phyloP scores from a whole-genome alignment of 1,139 yeast species.

The Taphrina betulina region DNA sequence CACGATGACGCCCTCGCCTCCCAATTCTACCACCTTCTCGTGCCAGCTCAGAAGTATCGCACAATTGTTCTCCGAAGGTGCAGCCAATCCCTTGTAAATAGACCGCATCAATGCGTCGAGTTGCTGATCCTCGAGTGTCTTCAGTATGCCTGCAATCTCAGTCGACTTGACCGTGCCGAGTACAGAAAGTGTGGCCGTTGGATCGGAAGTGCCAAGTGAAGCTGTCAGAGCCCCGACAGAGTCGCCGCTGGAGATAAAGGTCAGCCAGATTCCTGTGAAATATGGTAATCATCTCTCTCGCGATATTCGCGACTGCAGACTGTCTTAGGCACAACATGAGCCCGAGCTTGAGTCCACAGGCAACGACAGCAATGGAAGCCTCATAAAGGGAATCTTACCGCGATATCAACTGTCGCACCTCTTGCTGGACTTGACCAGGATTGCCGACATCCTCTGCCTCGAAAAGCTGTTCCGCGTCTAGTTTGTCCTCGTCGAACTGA shows the following conservation, averaged over 20 bases:
- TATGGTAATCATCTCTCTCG: no score
- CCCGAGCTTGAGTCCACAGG: no score
- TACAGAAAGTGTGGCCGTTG: slow-evolving; percentile 52
- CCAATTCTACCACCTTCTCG: slow-evolving; percentile 54
- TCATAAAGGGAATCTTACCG: background rate
- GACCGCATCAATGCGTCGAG: slow-evolving; percentile 80
- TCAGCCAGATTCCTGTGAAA: background rate
- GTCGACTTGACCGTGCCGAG: slow-evolving; percentile 71
- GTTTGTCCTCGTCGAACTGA: slow-evolving; percentile 28
- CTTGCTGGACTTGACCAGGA: slow-evolving; percentile 26
- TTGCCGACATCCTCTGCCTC: slow-evolving; percentile 6
- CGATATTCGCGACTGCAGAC: no score
- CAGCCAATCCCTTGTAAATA: slow-evolving; percentile 79
- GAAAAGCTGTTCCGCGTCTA: slow-evolving; percentile 18
- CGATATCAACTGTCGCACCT: slow-evolving; percentile 24
- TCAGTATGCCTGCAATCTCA: slow-evolving; percentile 64
- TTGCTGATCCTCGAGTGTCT: slow-evolving; percentile 59
- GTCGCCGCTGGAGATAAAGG: slow-evolving; percentile 12
- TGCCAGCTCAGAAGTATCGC: slow-evolving; percentile 87
- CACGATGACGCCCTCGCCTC: slow-evolving; percentile 32
- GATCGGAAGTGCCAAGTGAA: slow-evolving; percentile 20
- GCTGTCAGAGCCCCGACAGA: slow-evolving; percentile 19
- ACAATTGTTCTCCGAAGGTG: slow-evolving; percentile 75
- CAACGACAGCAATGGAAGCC: no score
- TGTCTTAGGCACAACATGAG: no score